Base-by-base conservation (phyloP, 306 rosid species). In the Vicia faba region DNA sequence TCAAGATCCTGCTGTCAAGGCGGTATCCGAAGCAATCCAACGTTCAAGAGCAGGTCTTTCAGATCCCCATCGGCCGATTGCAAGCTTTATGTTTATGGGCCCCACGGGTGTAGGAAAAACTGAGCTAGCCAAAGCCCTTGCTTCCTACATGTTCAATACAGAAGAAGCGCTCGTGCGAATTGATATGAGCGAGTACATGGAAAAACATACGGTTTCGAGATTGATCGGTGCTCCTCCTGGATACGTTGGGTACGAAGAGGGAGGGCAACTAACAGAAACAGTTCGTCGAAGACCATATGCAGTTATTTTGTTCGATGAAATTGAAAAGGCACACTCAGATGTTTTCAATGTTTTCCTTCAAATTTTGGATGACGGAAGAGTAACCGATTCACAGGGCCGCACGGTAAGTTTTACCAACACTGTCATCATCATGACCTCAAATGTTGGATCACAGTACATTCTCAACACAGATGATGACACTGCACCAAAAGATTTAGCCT, bases 51-150 rank as follows among this genome's bases (percentile, higher is more conserved):
- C 99, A 3, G 99, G 99, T 65, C 97, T 93, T 63, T 88, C 97
- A 9, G 97, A 93, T 78, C 97, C 99, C 39, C 93, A 88, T 64
- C 93, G 97, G 3, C 99, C 99, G 0, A 93, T 93, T 29, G 96
- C 99, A 10, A 93, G 99, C 82, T 93, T 93, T 86, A 93, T 93
- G 99, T 93, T 93, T 73, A 93, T 90, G 99, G 99, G 99, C 49
- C 99, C 99, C 16, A 93, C 97, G 2, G 99, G 97, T 66, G 99
- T 93, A 8, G 97, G 99, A 35, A 93, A 93, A 84, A 93, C 99
- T 0, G 99, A 93, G 76, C 85, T 93, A 15, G 99, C 99, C 36
- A 93, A 93, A 84, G 88, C 97, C 57, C 97, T 93, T 18, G 99
- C 99, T 64, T 85, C 97, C 20, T 93, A 84, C 77, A 18, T 93